phyloP scores from a whole-genome alignment of 345 rosid species.

The Pistacia vera region DNA sequence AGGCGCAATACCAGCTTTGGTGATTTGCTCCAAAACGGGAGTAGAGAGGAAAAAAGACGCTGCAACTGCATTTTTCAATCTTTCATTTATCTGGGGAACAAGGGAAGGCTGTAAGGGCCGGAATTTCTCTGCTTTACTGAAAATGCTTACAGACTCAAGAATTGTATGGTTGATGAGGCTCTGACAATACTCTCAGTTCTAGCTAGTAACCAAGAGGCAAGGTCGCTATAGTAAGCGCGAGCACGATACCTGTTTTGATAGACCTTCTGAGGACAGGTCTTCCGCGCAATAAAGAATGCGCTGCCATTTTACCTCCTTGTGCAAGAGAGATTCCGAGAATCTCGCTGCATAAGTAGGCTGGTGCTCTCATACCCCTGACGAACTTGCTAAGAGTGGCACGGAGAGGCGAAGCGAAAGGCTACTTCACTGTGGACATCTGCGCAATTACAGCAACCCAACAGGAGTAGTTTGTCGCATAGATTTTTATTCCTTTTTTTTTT shows the following conservation, averaged over 20 bases:
- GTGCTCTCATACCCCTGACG: conserved; percentile 83
- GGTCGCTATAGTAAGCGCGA: conserved; percentile 61
- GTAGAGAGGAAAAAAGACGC: conserved; percentile 95
- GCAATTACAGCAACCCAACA: conserved; percentile 42
- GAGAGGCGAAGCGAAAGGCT: conserved; percentile 91
- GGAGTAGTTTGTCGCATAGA: conserved; percentile 21
- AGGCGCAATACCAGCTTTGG: conserved; percentile 82
- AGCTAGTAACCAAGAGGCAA: conserved; percentile 75
- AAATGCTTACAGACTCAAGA: conserved; percentile 68
- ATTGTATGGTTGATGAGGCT: conserved; percentile 75
- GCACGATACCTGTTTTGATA: conserved; percentile 61
- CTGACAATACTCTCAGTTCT: conserved; percentile 79
- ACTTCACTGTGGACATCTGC: conserved; percentile 74
- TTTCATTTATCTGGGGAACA: conserved; percentile 84
- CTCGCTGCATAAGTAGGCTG: conserved; percentile 70
- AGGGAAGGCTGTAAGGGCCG: conserved; percentile 89
- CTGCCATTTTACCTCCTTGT: conserved; percentile 75
- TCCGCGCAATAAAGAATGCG: conserved; percentile 83
- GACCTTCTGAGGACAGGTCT: conserved; percentile 63
- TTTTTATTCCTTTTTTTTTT: conserved; percentile 11
- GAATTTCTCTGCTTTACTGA: conserved; percentile 65
- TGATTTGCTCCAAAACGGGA: conserved; percentile 73
- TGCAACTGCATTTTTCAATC: conserved; percentile 85
- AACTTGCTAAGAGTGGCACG: conserved; percentile 79
- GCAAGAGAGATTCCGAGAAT: conserved; percentile 82